Percentiles rank a stretch among this genome's conserved stretches.
phyloP scores from a whole-genome alignment of 2,329 filamentous ascomycete genomes.

The Colletotrichum nymphaeae region DNA sequence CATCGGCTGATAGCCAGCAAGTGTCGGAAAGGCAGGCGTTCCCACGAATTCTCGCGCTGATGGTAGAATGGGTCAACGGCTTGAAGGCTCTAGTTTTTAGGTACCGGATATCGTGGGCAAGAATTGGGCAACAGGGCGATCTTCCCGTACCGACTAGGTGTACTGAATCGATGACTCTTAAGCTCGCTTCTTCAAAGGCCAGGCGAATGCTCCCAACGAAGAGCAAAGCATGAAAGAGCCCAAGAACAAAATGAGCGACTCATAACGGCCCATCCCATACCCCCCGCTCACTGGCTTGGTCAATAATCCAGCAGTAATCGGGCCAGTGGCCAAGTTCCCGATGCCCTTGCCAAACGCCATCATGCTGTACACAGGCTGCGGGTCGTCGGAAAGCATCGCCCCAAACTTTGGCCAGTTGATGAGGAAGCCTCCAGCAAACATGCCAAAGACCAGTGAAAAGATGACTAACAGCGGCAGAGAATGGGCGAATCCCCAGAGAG shows the following conservation, averaged over 20 bases:
- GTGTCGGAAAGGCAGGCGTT: too few species aligned
- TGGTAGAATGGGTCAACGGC: not conserved
- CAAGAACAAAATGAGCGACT: constrained; percentile 28
- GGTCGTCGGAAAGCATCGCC: constrained; percentile 41
- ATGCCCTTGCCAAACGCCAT: constrained; percentile 45
- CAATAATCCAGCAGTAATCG: constrained; percentile 40
- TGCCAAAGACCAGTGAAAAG: constrained; percentile 66
- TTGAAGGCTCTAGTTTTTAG: not conserved
- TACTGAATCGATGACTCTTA: not conserved
- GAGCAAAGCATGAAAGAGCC: constrained; percentile 32
- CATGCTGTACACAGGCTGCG: constrained; percentile 40
- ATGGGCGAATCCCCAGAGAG: constrained; percentile 65
- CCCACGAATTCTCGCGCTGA: not conserved
- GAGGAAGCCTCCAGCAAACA: constrained; percentile 60
- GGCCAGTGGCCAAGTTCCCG: constrained; percentile 42
- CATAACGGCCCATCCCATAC: constrained; percentile 28
- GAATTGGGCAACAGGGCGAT: too few species aligned
- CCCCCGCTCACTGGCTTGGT: constrained; percentile 24
- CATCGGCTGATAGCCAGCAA: not conserved
- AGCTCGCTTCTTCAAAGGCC: constrained; percentile 21
- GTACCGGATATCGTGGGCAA: too few species aligned
- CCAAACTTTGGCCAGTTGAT: constrained; percentile 44
- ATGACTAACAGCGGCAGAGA: constrained; percentile 56
- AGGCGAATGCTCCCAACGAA: constrained; percentile 26
- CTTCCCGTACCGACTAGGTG: too few species aligned